A percentile compares a stretch with the other conserved stretches of the same genome.
These are phyloP conservation scores for Warburgia ugandensis DNA, from an alignment of 164 flowering plant species.

Conservation along the genomic window DNA sequence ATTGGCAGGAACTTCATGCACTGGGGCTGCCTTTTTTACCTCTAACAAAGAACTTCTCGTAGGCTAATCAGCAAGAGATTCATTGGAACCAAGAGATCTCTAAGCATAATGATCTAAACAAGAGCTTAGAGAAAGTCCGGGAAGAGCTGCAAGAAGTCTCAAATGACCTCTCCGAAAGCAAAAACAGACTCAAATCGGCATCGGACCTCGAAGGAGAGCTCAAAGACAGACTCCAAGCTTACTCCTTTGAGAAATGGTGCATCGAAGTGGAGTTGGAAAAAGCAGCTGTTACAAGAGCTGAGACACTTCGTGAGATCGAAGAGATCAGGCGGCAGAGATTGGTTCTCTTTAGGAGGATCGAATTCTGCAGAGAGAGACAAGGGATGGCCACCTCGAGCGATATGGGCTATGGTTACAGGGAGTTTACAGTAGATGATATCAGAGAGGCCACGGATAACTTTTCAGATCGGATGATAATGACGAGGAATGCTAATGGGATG, in stretches of 20 bases:
- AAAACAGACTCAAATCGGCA: constrained; percentile 34
- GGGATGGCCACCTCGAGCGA: constrained; percentile 24
- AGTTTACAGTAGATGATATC: constrained; percentile 43
- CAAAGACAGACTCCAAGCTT: constrained; percentile 28
- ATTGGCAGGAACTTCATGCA: too few relatives aligned
- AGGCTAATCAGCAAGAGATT: constrained; percentile 44
- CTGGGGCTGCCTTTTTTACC: too few relatives aligned
- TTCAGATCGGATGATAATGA: constrained; percentile 30
- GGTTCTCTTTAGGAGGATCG: constrained; percentile 38
- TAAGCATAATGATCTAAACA: constrained; percentile 22
- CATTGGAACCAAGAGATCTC: constrained; percentile 26
- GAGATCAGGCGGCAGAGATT: constrained; percentile 42
- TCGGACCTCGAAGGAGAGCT: constrained; percentile 42
- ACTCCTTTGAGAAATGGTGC: constrained; percentile 23
- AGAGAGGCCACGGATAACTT: constrained; percentile 42
- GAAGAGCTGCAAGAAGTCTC: constrained; percentile 28
- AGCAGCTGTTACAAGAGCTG: constrained; percentile 26
- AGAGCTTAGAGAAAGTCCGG: constrained; percentile 22
- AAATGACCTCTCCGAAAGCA: constrained; percentile 33
- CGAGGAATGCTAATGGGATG: constrained; percentile 22
- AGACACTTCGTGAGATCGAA: constrained; percentile 42
- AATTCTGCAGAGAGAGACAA: constrained; percentile 53
- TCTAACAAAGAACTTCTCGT: too few relatives aligned
- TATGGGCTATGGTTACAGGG: constrained; percentile 26
- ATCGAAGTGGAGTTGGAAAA: constrained; percentile 39